These are phyloP conservation scores for Primulina tabacum DNA, from an alignment of 257 asterid genomes.

Conservation along the genomic window DNA sequence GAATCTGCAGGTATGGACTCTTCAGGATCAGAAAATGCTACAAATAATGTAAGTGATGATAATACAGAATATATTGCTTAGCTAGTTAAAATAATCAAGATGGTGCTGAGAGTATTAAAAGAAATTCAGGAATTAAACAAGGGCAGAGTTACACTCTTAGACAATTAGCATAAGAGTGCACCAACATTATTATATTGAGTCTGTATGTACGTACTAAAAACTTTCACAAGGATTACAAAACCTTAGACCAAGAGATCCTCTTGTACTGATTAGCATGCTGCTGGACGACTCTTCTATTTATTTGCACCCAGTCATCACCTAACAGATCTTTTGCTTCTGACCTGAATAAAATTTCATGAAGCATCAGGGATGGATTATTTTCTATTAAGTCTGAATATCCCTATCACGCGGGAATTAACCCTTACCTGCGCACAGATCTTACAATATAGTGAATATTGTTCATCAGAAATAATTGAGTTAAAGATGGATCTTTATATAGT, in stretches of 20 bases:
- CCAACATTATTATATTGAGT: not conserved
- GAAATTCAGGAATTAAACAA: not conserved
- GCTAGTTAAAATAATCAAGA: conserved; percentile 1
- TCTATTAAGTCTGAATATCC: not conserved
- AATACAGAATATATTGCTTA: not conserved
- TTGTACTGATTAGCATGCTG: conserved; percentile 98
- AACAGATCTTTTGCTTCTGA: conserved; percentile 95
- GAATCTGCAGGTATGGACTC: conserved; percentile 52
- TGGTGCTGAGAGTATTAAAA: not conserved
- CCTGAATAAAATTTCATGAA: conserved; percentile 36
- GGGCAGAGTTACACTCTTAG: not conserved
- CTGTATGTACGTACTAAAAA: not conserved
- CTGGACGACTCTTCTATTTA: conserved; percentile 91
- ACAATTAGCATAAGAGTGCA: not conserved
- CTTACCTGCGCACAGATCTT: conserved; percentile 88
- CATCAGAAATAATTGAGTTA: conserved; percentile 90
- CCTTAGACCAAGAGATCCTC: conserved; percentile 97
- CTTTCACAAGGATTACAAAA: conserved; percentile 17
- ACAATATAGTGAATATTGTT: conserved; percentile 91
- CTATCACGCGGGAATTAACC: conserved; percentile 2
- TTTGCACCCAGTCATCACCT: conserved; percentile 99
- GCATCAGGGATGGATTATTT: not conserved
- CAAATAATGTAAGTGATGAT: not conserved
- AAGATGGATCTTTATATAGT: conserved; percentile 91
- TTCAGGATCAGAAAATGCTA: not conserved